Base-by-base conservation (phyloP, 2,329 filamentous ascomycete genomes). In the Penicillium digitatum region DNA sequence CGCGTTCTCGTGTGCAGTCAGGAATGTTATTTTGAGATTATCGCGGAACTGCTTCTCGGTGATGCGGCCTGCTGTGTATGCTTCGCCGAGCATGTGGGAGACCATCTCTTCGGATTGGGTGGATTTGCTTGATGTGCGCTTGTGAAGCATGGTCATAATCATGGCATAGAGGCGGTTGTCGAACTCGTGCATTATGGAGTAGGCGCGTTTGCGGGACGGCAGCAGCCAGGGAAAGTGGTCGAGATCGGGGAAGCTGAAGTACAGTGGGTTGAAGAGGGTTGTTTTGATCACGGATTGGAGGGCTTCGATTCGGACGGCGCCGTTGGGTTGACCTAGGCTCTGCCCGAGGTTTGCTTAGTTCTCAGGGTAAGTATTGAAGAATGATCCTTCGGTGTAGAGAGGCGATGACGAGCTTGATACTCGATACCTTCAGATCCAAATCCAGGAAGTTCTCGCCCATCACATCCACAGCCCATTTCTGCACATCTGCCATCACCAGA, bases 1-100 rank as follows among this genome's bases (percentile, higher is more conserved):
- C 1, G 72, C 69, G 52, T 77, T 77, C 59, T 77, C 75, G 48
- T 77, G 74, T 0, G 73, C 73, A 0, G 75, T 74, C 14, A 77
- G 65, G 44, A 76, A 77, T 1, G 69, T 62, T 14, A 77, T 70
- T 34, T 73, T 74, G 18, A 74, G 55, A 39, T 77, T 77, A 47
- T 75, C 71, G 16, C 72, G 67, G 55, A 75, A 71, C 48, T 76
- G 73, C 49, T 70, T 68, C 52, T 76, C 70, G 7, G 60, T 69
- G 34, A 69, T 64, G 16, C 53, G 50, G 4, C 69, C 68, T 24
- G 64, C 54, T 26, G 56, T 57, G 29, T 62, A 55, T 3, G 66
- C 67, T 34, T 48, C 49, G 26, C 59, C 59, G 2, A 66, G 65
- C 34, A 56, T 58, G 54, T 68, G 55, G 11, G 57, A 65, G 31